Evolutionary conservation across 345 rosid species (phyloP).

Genomic region (thale cress (Arabidopsis thaliana)): DNA sequence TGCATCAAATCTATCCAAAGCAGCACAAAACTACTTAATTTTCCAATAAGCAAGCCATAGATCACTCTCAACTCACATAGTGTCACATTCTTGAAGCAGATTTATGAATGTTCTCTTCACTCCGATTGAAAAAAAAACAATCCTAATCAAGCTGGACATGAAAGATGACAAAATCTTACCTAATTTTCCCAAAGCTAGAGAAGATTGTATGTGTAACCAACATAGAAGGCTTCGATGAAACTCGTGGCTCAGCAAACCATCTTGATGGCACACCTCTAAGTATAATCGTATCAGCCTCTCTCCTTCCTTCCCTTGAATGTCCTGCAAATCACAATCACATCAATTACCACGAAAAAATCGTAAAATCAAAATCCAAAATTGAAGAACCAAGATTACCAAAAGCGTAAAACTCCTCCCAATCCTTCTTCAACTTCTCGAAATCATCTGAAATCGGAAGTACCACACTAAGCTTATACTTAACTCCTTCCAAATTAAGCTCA

Average conservation of each 20-base stretch:
- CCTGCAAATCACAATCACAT: conserved; percentile 49
- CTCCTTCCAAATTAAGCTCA: conserved; percentile 82
- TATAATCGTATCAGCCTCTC: conserved; percentile 79
- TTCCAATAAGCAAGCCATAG: not conserved
- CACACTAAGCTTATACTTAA: conserved; percentile 68
- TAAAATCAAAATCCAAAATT: not conserved
- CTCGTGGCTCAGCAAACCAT: conserved; percentile 96
- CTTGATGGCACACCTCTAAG: conserved; percentile 82
- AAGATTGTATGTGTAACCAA: conserved; percentile 88
- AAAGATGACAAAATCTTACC: conserved; percentile 47
- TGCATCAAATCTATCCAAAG: not conserved
- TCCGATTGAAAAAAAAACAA: not conserved
- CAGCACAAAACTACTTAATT: conserved; percentile 15
- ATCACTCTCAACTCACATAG: not conserved
- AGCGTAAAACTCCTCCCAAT: conserved; percentile 76
- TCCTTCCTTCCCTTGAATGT: conserved; percentile 61
- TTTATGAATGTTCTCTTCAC: not conserved
- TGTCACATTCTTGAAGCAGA: conserved; percentile 4
- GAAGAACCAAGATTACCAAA: conserved; percentile 60
- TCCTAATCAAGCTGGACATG: not conserved
- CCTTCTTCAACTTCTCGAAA: conserved; percentile 72
- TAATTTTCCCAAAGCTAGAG: conserved; percentile 83
- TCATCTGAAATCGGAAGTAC: conserved; percentile 66
- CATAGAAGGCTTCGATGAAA: conserved; percentile 92
- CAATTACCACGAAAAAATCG: not conserved